Base-by-base conservation (phyloP, 75 land plant species). In the Larix kaempferi region DNA sequence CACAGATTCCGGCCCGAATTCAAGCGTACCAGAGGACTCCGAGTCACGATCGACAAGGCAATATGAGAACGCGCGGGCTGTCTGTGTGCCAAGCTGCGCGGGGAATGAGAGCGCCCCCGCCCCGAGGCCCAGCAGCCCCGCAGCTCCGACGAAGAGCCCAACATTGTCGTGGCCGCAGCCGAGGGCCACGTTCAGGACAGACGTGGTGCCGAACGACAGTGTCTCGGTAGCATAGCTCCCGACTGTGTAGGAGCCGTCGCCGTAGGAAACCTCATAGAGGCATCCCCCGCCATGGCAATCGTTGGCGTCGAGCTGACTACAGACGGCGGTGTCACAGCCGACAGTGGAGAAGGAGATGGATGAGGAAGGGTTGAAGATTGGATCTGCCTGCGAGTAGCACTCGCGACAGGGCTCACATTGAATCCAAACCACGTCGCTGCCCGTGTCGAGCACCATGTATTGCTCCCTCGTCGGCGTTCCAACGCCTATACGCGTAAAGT, bases 121-220 rank as follows among this genome's bases (percentile, higher is more conserved):
- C 2, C 95, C 95, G n/a, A 90, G 87, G 16, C 93, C 84, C 94
- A 23, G 92, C 71, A 66, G 92, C 56, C 59, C 98, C 98, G 55
- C 89, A 5, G 98, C 95, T 2, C 95, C 98, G 21, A 83, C 59
- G 77, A 92, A 94, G 80, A 92, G 83, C 29, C 98, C 95, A 29
- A 79, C 80, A 87, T 95, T 95, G 71, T 63, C 80, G 59, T 91
- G 93, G 27, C 98, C 98, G 65, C 98, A 95, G 56, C 94, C 97
- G 62, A 91, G 26, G n/a, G 91, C 88, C 27, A 95, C 84, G 56
- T 82, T 59, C 5, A 66, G 78, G 56, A 93, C 75, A 55, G 33
- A 33, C 55, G 79, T 78, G 4, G 35, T 75, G 0, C 83, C 90
- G 56, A 96, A 80, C 0, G 94, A 92, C 33, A 94, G 81, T 6